A percentile compares a stretch with the other conserved stretches of the same genome.
Conservation (phyloP, 2,329 filamentous ascomycete species). For the Calonectria crousiana region DNA sequence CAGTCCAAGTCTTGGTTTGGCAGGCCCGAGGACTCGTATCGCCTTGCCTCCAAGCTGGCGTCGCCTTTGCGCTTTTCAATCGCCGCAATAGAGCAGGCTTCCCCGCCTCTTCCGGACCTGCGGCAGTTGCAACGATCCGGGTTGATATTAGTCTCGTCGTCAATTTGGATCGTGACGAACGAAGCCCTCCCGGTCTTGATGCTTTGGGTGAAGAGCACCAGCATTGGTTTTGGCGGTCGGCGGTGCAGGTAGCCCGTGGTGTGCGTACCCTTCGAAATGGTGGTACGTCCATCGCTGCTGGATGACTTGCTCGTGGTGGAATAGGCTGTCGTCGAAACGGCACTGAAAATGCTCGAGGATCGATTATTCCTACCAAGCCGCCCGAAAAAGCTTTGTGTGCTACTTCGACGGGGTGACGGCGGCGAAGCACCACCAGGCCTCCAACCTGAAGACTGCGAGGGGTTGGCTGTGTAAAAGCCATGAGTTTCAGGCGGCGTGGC, state of each 20-base stretch:
- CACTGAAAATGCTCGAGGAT: conserved; percentile 40
- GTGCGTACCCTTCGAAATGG: conserved; percentile 41
- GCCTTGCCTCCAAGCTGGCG: conserved; percentile 38
- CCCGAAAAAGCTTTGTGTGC: conserved; percentile 21
- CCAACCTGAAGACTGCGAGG: conserved; percentile 25
- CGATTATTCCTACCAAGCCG: conserved; percentile 27
- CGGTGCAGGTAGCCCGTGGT: conserved; percentile 47
- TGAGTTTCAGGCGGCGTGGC: conserved; percentile 32
- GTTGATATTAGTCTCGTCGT: conserved; percentile 49
- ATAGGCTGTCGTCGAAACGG: neutral
- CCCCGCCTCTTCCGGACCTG: conserved; percentile 40
- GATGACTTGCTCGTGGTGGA: conserved; percentile 45
- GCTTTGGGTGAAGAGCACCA: conserved; percentile 49
- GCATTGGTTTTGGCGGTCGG: conserved; percentile 48
- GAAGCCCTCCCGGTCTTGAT: conserved; percentile 35
- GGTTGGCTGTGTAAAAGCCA: conserved; percentile 19
- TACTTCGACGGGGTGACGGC: conserved; percentile 32
- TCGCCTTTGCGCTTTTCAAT: conserved; percentile 47
- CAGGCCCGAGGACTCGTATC: conserved; percentile 40
- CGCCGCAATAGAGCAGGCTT: conserved; percentile 37
- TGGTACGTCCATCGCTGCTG: conserved; percentile 37
- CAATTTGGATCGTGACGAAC: conserved; percentile 48
- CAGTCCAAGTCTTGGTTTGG: conserved; percentile 39
- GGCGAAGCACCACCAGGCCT: conserved; percentile 33
- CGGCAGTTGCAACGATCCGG: conserved; percentile 51